Conservation (phyloP, 148 eudicot species). For the Gaultheria prostrata region DNA sequence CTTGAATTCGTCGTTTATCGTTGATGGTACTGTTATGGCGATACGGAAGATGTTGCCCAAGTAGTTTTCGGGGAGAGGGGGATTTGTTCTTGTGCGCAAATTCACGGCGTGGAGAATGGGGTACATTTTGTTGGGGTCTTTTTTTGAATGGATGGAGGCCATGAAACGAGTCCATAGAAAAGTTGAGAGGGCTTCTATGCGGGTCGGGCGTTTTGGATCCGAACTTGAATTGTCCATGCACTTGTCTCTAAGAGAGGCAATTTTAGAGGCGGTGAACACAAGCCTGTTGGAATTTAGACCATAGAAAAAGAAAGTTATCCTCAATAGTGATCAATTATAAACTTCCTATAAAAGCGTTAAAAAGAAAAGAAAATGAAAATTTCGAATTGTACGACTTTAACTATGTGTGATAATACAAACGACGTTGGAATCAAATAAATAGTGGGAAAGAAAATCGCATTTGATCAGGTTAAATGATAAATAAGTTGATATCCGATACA, state of each 20-base stretch:
- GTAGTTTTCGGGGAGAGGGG: constrained; percentile 8
- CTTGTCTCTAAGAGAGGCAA: constrained; percentile 10
- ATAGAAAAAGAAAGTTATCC: no score
- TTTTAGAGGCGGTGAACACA: constrained; percentile 14
- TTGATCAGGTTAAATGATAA: neutral
- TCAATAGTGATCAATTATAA: no score
- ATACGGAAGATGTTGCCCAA: constrained; percentile 23
- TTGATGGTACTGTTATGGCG: constrained; percentile 1
- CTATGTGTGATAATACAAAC: no score
- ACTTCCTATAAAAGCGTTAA: no score
- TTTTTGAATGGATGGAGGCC: neutral
- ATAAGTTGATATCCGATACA: no score
- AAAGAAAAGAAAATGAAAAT: no score
- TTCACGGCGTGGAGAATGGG: constrained; percentile 12
- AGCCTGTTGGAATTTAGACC: neutral
- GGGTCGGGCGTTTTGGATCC: neutral
- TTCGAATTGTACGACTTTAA: no score
- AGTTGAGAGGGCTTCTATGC: constrained; percentile 17
- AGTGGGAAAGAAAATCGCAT: neutral
- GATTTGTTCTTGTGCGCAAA: constrained; percentile 12
- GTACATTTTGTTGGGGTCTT: neutral
- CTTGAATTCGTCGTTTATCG: neutral
- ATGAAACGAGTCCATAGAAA: constrained; percentile 26
- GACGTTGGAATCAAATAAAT: neutral
- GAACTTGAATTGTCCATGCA: neutral